Percentiles rank a stretch among this genome's conserved stretches.
Evolutionary conservation across 345 rosid genomes (phyloP).

Genomic region (Citrus hindsii): DNA sequence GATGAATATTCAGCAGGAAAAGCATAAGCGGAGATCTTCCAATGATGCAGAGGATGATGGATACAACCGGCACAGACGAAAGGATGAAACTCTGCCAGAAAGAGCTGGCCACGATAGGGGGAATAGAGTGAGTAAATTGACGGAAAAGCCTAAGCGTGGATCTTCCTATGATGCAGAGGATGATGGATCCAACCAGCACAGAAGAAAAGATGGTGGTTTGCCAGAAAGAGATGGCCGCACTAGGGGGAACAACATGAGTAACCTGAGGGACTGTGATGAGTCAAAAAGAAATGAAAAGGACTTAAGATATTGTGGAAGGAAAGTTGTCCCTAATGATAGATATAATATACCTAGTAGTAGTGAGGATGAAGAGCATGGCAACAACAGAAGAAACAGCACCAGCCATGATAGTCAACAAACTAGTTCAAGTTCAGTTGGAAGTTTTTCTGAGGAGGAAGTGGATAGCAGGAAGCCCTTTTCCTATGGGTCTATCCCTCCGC

Average conservation of each 20-base stretch:
- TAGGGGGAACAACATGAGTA: not conserved
- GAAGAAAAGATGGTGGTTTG: conserved; percentile 14
- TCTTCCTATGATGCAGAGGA: conserved; percentile 5
- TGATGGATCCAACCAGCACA: conserved; percentile 17
- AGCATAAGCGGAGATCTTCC: not conserved
- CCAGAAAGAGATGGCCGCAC: conserved; percentile 13
- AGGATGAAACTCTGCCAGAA: conserved; percentile 11
- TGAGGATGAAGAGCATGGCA: conserved; percentile 38
- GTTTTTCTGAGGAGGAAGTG: conserved; percentile 39
- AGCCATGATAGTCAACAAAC: conserved; percentile 22
- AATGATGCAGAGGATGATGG: conserved; percentile 12
- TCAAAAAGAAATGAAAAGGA: conserved; percentile 21
- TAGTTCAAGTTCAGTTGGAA: conserved; percentile 47
- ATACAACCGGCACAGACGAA: conserved; percentile 13
- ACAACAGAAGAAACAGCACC: conserved; percentile 18
- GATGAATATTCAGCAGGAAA: conserved; percentile 20
- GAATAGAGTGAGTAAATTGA: not conserved
- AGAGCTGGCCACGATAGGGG: conserved; percentile 8
- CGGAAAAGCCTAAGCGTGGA: conserved; percentile 16
- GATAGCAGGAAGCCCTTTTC: conserved; percentile 30
- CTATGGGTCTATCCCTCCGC: conserved; percentile 46
- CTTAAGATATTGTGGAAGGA: conserved; percentile 15
- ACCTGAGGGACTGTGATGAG: not conserved
- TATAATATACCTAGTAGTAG: conserved; percentile 29
- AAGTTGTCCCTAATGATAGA: conserved; percentile 15